These are phyloP conservation scores for Fusarium agapanthi DNA, from an alignment of 2,329 filamentous ascomycete species.

Conservation along the genomic window DNA sequence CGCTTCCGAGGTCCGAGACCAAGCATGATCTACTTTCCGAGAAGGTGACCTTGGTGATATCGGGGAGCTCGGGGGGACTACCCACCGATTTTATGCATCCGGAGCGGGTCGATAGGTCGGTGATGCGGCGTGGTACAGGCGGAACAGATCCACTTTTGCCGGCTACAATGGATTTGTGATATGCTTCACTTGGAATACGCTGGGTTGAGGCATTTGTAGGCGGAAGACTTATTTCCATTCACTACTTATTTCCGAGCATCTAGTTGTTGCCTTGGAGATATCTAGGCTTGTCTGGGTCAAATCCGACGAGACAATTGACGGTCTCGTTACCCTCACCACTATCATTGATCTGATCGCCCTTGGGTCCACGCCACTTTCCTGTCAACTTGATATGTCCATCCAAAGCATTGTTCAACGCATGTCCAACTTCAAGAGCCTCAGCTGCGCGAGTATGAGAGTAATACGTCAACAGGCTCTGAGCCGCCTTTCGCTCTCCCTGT, in stretches of 20 bases:
- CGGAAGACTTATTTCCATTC: neutral
- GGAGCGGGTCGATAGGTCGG: neutral
- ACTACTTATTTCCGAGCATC: neutral
- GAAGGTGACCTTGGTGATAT: neutral
- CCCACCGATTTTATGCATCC: neutral
- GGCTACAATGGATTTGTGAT: neutral
- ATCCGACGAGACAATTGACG: constrained; percentile 37
- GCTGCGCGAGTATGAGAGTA: constrained; percentile 35
- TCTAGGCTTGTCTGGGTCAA: constrained; percentile 32
- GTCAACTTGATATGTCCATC: constrained; percentile 38
- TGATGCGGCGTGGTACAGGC: neutral
- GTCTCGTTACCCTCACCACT: constrained; percentile 36
- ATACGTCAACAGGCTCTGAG: constrained; percentile 28
- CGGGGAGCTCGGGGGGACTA: neutral
- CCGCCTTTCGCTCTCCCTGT: constrained; percentile 26
- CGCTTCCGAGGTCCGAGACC: neutral
- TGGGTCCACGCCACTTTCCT: constrained; percentile 27
- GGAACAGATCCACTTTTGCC: neutral
- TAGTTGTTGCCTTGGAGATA: constrained; percentile 12
- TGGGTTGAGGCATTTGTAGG: neutral
- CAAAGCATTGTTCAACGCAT: constrained; percentile 27
- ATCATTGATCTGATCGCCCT: constrained; percentile 37
- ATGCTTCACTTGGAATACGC: neutral
- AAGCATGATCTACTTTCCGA: neutral
- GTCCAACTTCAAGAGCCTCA: constrained; percentile 30